Conservation (phyloP, 768 basidiomycete genomes). For the Boletus sensibilis region DNA sequence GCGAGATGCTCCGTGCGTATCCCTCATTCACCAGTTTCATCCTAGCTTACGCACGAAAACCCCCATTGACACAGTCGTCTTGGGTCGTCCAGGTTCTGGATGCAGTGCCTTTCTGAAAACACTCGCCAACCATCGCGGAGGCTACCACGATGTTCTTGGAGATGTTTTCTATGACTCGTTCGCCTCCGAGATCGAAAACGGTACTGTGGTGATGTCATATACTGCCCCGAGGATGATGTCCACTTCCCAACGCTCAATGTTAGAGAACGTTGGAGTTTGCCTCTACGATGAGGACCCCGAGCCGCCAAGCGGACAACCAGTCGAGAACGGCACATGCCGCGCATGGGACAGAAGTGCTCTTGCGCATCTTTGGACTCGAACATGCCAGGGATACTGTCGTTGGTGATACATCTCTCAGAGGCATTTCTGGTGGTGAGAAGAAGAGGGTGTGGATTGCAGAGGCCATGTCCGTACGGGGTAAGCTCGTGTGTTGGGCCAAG, state of each 20-base stretch:
- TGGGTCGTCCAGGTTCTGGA: conserved; percentile 76
- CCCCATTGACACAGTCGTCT: conserved; percentile 52
- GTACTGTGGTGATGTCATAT: conserved; percentile 48
- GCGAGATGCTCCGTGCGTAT: conserved; percentile 73
- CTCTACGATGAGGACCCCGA: conserved; percentile 46
- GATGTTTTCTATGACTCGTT: conserved; percentile 48
- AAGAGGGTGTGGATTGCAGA: conserved; percentile 85
- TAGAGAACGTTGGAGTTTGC: conserved; percentile 51
- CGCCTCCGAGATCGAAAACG: conserved; percentile 40
- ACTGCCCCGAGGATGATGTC: conserved; percentile 34
- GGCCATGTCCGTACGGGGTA: conserved; percentile 57
- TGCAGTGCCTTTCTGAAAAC: conserved; percentile 52
- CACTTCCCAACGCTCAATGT: conserved; percentile 41
- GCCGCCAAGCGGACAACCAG: conserved; percentile 19
- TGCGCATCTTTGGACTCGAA: conserved; percentile 71
- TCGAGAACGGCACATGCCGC: conserved; percentile 32
- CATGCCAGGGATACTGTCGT: conserved; percentile 72
- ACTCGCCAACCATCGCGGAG: conserved; percentile 44
- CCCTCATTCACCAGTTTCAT: conserved; percentile 14
- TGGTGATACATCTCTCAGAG: conserved; percentile 73
- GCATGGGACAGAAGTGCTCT: conserved; percentile 44
- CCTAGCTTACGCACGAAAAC: not conserved
- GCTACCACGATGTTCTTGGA: conserved; percentile 41
- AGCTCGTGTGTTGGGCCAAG: conserved; percentile 79
- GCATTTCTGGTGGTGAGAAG: conserved; percentile 75